Percentiles rank a stretch among this genome's conserved stretches.
Conservation (phyloP, 495 filamentous ascomycete species). For the Aspergillus nidulans region DNA sequence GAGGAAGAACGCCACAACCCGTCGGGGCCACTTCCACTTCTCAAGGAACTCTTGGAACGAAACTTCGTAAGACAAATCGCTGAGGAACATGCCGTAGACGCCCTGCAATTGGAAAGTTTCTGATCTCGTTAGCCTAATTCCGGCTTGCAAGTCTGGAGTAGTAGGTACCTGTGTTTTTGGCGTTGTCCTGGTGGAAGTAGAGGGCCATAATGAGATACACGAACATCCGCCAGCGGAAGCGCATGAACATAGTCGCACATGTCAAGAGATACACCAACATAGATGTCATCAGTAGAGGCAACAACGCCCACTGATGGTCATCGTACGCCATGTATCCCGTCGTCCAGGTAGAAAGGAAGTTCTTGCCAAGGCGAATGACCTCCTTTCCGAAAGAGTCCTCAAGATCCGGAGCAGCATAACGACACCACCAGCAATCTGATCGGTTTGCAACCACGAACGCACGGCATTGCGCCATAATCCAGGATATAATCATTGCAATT, state of each 20-base stretch:
- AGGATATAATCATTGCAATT: slow-evolving; percentile 54
- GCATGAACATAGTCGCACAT: slow-evolving; percentile 52
- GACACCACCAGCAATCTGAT: slow-evolving; percentile 57
- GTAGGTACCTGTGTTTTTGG: slow-evolving; percentile 24
- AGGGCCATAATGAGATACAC: slow-evolving; percentile 46
- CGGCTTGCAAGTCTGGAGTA: background rate
- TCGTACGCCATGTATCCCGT: slow-evolving; percentile 57
- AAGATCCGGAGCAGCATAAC: slow-evolving; percentile 48
- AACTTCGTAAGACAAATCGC: slow-evolving; percentile 54
- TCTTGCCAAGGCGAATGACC: slow-evolving; percentile 41
- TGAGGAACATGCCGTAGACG: slow-evolving; percentile 59
- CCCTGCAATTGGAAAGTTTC: slow-evolving; percentile 54
- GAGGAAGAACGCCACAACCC: slow-evolving; percentile 41
- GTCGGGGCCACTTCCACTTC: slow-evolving; percentile 41
- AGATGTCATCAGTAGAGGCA: slow-evolving; percentile 57
- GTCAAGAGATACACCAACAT: slow-evolving; percentile 58
- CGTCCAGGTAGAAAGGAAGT: slow-evolving; percentile 55
- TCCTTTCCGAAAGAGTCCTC: slow-evolving; percentile 32
- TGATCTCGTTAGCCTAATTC: slow-evolving; percentile 16
- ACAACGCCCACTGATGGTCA: slow-evolving; percentile 61
- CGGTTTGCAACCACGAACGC: slow-evolving; percentile 53
- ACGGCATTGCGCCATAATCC: slow-evolving; percentile 54
- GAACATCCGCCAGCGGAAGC: slow-evolving; percentile 52
- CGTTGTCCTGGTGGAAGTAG: slow-evolving; percentile 48
- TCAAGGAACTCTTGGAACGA: slow-evolving; percentile 47